Percentiles rank a stretch among this genome's conserved stretches.
phyloP scores from a whole-genome alignment of 2,329 filamentous ascomycete genomes.

The Colletotrichum destructivum region DNA sequence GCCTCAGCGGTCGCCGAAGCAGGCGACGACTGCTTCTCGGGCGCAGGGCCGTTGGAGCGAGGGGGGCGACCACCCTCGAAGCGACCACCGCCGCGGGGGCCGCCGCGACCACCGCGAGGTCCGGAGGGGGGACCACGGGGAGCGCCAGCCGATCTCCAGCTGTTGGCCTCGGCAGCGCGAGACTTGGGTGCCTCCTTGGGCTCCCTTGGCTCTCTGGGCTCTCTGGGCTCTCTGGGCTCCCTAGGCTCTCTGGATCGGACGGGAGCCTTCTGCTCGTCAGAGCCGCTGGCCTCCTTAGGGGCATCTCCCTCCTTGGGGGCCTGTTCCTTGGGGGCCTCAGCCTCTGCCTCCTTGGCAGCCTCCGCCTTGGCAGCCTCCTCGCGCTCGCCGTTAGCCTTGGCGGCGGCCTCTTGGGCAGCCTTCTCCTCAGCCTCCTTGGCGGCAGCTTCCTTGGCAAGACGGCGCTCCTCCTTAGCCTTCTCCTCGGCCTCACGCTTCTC shows the following conservation, averaged over 20 bases:
- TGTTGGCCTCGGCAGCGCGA: slow-evolving; percentile 70
- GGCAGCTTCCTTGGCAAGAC: slow-evolving; percentile 76
- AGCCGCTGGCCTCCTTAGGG: slow-evolving; percentile 50
- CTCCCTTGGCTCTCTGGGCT: slow-evolving; percentile 60
- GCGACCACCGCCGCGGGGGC: slow-evolving; percentile 58
- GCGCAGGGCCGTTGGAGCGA: slow-evolving; percentile 63
- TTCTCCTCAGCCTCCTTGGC: slow-evolving; percentile 71
- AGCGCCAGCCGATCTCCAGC: slow-evolving; percentile 71
- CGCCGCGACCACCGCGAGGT: slow-evolving; percentile 47
- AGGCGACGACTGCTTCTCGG: slow-evolving; percentile 56
- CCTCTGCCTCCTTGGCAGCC: slow-evolving; percentile 42
- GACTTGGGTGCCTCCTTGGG: slow-evolving; percentile 65
- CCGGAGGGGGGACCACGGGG: slow-evolving; percentile 62
- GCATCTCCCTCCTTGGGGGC: slow-evolving; percentile 51
- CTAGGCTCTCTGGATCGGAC: slow-evolving; percentile 54
- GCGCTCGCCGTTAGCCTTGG: slow-evolving; percentile 53
- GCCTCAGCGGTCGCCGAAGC: slow-evolving; percentile 51
- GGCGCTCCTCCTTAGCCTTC: slow-evolving; percentile 83
- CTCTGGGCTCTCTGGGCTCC: slow-evolving; percentile 53
- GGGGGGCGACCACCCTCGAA: slow-evolving; percentile 62
- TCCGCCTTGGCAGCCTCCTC: slow-evolving; percentile 48
- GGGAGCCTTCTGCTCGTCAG: slow-evolving; percentile 66
- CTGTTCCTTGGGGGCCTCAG: slow-evolving; percentile 42
- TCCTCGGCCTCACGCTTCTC: slow-evolving; percentile 92
- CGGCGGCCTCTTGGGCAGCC: slow-evolving; percentile 53